phyloP scores from a whole-genome alignment of 192 early-diverging fungal genomes.

The Backusella mclennaniae region DNA sequence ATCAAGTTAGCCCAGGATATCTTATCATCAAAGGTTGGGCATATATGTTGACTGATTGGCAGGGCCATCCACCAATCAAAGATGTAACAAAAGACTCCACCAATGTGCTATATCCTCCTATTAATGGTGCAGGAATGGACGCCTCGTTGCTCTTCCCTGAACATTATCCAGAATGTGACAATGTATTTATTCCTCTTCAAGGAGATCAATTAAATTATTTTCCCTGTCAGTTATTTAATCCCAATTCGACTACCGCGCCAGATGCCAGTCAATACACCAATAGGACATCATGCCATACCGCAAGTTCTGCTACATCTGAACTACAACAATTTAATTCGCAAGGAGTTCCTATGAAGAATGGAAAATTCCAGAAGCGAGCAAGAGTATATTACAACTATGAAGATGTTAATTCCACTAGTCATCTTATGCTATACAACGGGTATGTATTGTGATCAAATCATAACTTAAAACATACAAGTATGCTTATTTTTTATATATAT shows the following conservation, averaged over 20 bases:
- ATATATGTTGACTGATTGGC: slow-evolving; percentile 53
- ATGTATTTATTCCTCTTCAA: slow-evolving; percentile 8
- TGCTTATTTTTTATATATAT: background rate
- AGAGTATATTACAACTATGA: slow-evolving; percentile 56
- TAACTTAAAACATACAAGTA: background rate
- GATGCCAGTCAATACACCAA: slow-evolving; percentile 50
- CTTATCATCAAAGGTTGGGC: slow-evolving; percentile 62
- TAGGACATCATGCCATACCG: slow-evolving; percentile 55
- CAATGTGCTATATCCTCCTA: slow-evolving; percentile 50
- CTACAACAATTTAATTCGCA: slow-evolving; percentile 1
- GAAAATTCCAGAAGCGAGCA: slow-evolving; percentile 27
- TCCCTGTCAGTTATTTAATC: slow-evolving; percentile 36
- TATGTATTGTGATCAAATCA: slow-evolving; percentile 9
- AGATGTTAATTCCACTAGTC: slow-evolving; percentile 46
- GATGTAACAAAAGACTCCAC: slow-evolving; percentile 31
- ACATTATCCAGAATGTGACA: background rate
- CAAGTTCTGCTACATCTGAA: slow-evolving; percentile 24
- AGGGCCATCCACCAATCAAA: slow-evolving; percentile 13
- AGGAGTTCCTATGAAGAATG: slow-evolving; percentile 19
- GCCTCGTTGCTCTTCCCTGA: slow-evolving; percentile 63
- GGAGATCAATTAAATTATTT: slow-evolving; percentile 21
- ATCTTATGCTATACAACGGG: slow-evolving; percentile 62
- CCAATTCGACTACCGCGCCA: slow-evolving; percentile 41
- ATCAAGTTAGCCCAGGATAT: slow-evolving; percentile 37
- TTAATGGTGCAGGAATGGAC: slow-evolving; percentile 66